Base-by-base conservation (phyloP, 140 eudicot species). In the Erigeron philadelphicus region DNA sequence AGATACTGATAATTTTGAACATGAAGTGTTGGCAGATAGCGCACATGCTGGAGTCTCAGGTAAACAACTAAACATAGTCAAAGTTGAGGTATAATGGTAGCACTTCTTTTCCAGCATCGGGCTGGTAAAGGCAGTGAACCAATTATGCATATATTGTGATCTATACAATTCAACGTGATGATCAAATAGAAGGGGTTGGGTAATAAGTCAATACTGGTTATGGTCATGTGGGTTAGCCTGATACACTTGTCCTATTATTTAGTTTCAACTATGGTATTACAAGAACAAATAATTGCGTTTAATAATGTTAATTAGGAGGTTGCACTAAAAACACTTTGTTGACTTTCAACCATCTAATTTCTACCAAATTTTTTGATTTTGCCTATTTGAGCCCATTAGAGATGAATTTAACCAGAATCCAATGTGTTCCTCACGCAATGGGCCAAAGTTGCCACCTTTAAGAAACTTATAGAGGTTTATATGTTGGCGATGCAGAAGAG, bases 61-160 rank as follows among this genome's bases (percentile, higher is more conserved):
- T 71, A 58, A 21, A n/a, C 66, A 71, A 59, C 57, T 71, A 58
- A 21, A n/a, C 71, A 9, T 15, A 71, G 50, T 55, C 60, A 65
- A 62, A 45, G 31, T 38, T 66, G 80, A 41, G 72, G 61, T 58
- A 43, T n/a, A 38, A 68, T 58, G 16, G 76, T 63, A 64, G 72
- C 68, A 31, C 69, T 68, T 11, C 72, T 48, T 15, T 40, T 78
- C 18, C 67, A 61, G 21, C 54, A 63, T 16, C 79, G 61, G 31
- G 52, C 21, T 31, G 56, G 60, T 71, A 44, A 9, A 40, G 71
- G 61, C 53, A 31, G 50, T 52, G 7, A 17, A 17, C 8, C n/a
- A 35, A 66, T 46, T 10, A 7, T 66, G 55, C n/a, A 31, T 49
- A 49, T 47, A 16, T 21, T 5, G 35, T 44, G 15, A 15, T 58